A percentile compares a stretch with the other conserved stretches of the same genome.
These are phyloP conservation scores for Helianthus tuberosus DNA, from an alignment of 129 eudicot genomes.

Conservation along the genomic window DNA sequence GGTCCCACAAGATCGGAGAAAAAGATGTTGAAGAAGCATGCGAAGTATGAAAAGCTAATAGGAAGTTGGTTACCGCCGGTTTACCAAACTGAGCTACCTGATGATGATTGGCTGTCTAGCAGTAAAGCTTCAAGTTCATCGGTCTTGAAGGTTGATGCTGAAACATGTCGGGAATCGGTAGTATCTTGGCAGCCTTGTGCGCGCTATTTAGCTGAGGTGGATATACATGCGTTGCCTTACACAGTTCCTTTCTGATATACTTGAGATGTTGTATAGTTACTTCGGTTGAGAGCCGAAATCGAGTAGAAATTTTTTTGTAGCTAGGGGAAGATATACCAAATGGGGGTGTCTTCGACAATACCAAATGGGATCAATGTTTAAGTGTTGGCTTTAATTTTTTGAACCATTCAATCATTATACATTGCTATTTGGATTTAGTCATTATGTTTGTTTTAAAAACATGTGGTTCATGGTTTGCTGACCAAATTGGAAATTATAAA, in stretches of 20 bases:
- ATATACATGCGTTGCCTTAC: conserved; percentile 66
- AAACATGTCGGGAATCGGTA: conserved; percentile 26
- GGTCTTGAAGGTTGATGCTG: background rate
- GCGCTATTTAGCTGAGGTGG: conserved; percentile 50
- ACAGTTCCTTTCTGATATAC: conserved; percentile 61
- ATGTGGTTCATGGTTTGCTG: no score
- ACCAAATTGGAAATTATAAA: no score
- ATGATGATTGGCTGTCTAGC: conserved; percentile 51
- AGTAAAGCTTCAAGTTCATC: conserved; percentile 19
- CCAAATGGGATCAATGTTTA: background rate
- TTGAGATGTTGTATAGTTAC: conserved; percentile 22
- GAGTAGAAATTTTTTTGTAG: conserved; percentile 15
- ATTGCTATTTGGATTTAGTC: no score
- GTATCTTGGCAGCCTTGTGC: conserved; percentile 54
- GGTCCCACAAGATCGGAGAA: conserved; percentile 23
- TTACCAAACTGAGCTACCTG: conserved; percentile 9
- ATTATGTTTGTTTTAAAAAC: no score
- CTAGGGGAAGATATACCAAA: conserved; percentile 13
- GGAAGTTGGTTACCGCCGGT: conserved; percentile 42
- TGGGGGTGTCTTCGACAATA: conserved; percentile 10
- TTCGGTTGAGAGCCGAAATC: background rate
- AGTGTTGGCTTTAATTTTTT: no score
- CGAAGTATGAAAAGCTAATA: conserved; percentile 34
- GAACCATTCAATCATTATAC: no score
- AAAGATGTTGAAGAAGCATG: conserved; percentile 29